phyloP scores from a whole-genome alignment of 495 filamentous ascomycete genomes.

The Penicillium pancosmium region DNA sequence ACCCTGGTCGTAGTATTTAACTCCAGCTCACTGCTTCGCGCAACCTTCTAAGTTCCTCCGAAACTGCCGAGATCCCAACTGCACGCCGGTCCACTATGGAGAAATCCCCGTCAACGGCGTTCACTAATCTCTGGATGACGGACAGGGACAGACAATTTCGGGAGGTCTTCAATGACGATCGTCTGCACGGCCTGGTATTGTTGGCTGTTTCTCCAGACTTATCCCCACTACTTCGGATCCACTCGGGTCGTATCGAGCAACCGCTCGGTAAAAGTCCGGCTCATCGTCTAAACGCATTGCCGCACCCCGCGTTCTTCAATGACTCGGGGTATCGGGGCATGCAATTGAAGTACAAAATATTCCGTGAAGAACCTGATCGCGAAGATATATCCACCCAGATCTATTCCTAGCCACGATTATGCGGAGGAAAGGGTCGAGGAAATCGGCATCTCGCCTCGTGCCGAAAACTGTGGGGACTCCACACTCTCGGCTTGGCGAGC shows the following conservation, averaged over 20 bases:
- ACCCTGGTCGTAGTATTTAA: conserved; percentile 2
- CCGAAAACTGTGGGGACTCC: conserved; percentile 7
- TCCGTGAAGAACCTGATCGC: background rate
- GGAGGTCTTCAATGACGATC: conserved; percentile 21
- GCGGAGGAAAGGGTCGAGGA: background rate
- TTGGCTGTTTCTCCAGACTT: background rate
- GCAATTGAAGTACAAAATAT: background rate
- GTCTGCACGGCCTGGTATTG: background rate
- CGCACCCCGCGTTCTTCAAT: conserved; percentile 6
- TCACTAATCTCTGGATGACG: background rate
- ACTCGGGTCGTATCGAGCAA: conserved; percentile 24
- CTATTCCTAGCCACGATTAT: background rate
- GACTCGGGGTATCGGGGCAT: background rate
- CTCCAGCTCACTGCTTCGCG: background rate
- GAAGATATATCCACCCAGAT: background rate
- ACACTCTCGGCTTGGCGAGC: background rate
- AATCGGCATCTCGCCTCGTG: background rate
- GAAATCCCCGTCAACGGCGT: background rate
- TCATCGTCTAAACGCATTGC: conserved; percentile 17
- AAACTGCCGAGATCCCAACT: conserved; percentile 1
- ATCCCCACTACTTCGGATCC: background rate
- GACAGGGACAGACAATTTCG: background rate
- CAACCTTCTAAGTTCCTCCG: background rate
- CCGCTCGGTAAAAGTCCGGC: conserved; percentile 18
- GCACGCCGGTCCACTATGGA: background rate